Conservation (phyloP, 1,284 basidiomycete species). For the Fomitiporia mediterranea region DNA sequence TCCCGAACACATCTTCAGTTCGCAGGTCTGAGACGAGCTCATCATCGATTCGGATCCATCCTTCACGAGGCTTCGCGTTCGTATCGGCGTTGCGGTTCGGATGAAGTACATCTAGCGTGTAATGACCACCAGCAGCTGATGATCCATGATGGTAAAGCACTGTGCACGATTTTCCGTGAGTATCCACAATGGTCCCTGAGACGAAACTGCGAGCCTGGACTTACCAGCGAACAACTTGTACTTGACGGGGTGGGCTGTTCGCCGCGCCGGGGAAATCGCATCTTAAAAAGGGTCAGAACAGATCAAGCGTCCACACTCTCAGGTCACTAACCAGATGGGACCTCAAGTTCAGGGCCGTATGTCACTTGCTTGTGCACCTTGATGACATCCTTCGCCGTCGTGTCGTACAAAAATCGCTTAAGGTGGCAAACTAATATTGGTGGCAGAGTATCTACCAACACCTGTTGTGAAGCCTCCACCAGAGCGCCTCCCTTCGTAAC, state of each 20-base stretch:
- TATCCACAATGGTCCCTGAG: too few relatives aligned
- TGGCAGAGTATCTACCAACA: constrained; percentile 84
- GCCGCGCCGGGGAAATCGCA: constrained; percentile 57
- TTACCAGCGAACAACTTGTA: constrained; percentile 88
- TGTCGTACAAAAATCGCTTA: constrained; percentile 91
- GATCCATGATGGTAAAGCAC: constrained; percentile 93
- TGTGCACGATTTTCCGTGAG: too few relatives aligned
- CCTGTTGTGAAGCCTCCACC: constrained; percentile 84
- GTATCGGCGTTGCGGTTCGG: constrained; percentile 57
- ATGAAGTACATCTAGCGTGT: constrained; percentile 89
- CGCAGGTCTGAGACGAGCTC: constrained; percentile 79
- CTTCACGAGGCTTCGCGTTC: constrained; percentile 43
- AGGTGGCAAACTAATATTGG: constrained; percentile 87
- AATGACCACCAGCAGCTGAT: constrained; percentile 91
- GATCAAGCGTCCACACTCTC: constrained; percentile 1
- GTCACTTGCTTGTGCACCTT: constrained; percentile 84
- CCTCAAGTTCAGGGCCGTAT: constrained; percentile 75
- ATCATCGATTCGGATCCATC: constrained; percentile 93
- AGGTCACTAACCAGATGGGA: constrained; percentile 55
- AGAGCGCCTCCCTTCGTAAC: constrained; percentile 52
- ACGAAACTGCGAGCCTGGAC: too few relatives aligned
- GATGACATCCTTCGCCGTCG: constrained; percentile 69
- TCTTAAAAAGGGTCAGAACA: constrained; percentile 38
- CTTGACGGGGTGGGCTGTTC: constrained; percentile 44
- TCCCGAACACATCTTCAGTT: constrained; percentile 72